Conservation (phyloP, 2,329 filamentous ascomycete species). For the Cryphonectria parasitica region DNA sequence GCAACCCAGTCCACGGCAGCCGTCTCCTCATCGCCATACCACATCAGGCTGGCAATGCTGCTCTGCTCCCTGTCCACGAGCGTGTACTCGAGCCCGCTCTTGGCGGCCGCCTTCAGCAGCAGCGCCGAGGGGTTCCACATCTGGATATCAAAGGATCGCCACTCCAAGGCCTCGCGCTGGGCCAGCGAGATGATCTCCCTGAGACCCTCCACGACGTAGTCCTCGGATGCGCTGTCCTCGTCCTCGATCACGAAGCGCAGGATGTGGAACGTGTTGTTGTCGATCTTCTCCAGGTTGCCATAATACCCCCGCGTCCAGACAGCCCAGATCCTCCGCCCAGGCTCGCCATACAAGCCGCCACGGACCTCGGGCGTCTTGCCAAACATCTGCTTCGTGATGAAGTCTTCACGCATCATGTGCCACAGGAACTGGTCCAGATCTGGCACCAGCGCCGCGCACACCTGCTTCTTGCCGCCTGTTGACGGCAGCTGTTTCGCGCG, state of each 20-base stretch:
- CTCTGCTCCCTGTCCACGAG: conserved; percentile 62
- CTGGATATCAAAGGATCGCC: conserved; percentile 71
- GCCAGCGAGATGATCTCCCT: conserved; percentile 68
- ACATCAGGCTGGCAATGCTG: conserved; percentile 73
- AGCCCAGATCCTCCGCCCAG: conserved; percentile 69
- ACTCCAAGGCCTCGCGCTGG: conserved; percentile 70
- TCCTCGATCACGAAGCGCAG: conserved; percentile 71
- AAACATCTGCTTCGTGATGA: conserved; percentile 69
- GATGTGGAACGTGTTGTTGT: conserved; percentile 70
- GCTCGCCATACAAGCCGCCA: conserved; percentile 67
- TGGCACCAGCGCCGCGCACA: conserved; percentile 68
- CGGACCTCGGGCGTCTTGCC: conserved; percentile 61
- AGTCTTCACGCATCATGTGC: conserved; percentile 83
- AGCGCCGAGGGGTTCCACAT: conserved; percentile 79
- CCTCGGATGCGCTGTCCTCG: conserved; percentile 41
- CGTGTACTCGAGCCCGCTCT: conserved; percentile 52
- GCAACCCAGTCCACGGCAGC: conserved; percentile 70
- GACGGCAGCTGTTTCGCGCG: conserved; percentile 31
- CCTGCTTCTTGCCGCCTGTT: conserved; percentile 43
- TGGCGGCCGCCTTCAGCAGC: conserved; percentile 51
- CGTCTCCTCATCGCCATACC: conserved; percentile 62
- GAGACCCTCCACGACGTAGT: conserved; percentile 57
- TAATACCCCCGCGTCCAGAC: conserved; percentile 73
- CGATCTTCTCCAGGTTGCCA: conserved; percentile 53
- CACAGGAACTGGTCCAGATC: conserved; percentile 69